Percentiles rank a stretch among this genome's conserved stretches.
Conservation (phyloP, 2,329 filamentous ascomycete species). For the Byssothecium circinans region DNA sequence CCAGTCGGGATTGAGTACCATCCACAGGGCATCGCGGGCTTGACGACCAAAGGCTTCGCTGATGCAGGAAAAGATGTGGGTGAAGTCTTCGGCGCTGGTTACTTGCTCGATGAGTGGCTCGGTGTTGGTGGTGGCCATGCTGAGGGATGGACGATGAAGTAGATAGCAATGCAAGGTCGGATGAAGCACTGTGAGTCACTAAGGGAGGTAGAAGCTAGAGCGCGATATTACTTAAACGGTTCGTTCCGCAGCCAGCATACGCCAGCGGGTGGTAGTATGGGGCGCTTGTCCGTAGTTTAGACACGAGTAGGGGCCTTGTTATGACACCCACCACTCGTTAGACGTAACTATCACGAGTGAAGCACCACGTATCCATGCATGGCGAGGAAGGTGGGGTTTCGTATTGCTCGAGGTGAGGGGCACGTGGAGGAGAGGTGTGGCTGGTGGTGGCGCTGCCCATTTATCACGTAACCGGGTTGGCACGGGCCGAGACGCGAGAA, state of each 20-base stretch:
- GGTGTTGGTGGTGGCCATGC: background rate
- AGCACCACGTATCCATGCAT: too few relatives aligned
- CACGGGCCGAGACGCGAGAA: constrained; percentile 28
- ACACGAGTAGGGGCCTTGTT: too few relatives aligned
- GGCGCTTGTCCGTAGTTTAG: too few relatives aligned
- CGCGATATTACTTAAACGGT: too few relatives aligned
- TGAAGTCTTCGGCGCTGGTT: constrained; percentile 26
- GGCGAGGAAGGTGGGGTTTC: too few relatives aligned
- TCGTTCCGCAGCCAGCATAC: too few relatives aligned
- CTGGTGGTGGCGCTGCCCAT: background rate
- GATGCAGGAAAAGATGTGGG: constrained; percentile 35
- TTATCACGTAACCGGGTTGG: constrained; percentile 24
- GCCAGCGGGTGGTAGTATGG: too few relatives aligned
- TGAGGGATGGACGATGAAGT: background rate
- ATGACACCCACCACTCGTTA: too few relatives aligned
- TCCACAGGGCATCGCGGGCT: constrained; percentile 55
- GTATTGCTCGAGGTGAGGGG: too few relatives aligned
- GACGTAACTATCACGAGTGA: too few relatives aligned
- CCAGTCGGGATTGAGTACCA: constrained; percentile 57
- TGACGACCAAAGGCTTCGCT: constrained; percentile 55
- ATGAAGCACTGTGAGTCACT: background rate
- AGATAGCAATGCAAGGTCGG: too few relatives aligned
- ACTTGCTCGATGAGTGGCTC: constrained; percentile 10
- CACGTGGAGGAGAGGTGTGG: background rate
- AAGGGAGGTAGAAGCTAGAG: background rate